These are phyloP conservation scores for Candida ficus DNA, from an alignment of 805 yeast genomes.

Conservation along the genomic window DNA sequence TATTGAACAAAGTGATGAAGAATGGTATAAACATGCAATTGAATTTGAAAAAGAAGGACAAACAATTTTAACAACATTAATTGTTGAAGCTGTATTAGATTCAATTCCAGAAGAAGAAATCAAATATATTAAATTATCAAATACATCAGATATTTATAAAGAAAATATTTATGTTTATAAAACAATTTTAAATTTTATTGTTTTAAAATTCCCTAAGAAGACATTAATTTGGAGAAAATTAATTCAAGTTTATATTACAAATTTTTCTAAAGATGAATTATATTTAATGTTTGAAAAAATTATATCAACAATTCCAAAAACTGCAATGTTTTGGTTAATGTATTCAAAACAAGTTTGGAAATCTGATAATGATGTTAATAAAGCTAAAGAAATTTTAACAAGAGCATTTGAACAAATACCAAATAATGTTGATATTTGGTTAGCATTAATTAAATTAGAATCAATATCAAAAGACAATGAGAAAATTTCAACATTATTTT, in stretches of 20 bases:
- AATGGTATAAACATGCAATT: constrained; percentile 57
- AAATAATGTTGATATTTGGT: constrained; percentile 52
- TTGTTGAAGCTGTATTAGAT: constrained; percentile 39
- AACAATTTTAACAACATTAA: constrained; percentile 44
- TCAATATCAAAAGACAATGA: constrained; percentile 33
- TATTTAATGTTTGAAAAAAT: constrained; percentile 50
- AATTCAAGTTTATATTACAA: constrained; percentile 30
- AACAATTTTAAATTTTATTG: constrained; percentile 41
- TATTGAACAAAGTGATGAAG: constrained; percentile 31
- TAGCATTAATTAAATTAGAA: constrained; percentile 68
- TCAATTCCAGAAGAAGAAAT: constrained; percentile 23
- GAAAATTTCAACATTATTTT: constrained; percentile 33
- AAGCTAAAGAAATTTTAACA: constrained; percentile 49
- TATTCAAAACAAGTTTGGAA: constrained; percentile 70
- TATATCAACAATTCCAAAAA: constrained; percentile 41
- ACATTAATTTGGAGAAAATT: constrained; percentile 45
- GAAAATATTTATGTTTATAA: constrained; percentile 24
- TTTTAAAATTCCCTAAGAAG: constrained; percentile 42
- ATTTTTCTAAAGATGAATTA: constrained; percentile 27
- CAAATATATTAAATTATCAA: constrained; percentile 22
- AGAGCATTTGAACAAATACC: constrained; percentile 42
- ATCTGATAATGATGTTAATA: constrained; percentile 36
- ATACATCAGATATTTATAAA: constrained; percentile 20
- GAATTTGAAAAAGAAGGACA: constrained; percentile 44
- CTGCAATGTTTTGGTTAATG: constrained; percentile 53